Evolutionary conservation across 2,329 filamentous ascomycete species (phyloP).

Genomic region (Aspergillus costaricaensis): DNA sequence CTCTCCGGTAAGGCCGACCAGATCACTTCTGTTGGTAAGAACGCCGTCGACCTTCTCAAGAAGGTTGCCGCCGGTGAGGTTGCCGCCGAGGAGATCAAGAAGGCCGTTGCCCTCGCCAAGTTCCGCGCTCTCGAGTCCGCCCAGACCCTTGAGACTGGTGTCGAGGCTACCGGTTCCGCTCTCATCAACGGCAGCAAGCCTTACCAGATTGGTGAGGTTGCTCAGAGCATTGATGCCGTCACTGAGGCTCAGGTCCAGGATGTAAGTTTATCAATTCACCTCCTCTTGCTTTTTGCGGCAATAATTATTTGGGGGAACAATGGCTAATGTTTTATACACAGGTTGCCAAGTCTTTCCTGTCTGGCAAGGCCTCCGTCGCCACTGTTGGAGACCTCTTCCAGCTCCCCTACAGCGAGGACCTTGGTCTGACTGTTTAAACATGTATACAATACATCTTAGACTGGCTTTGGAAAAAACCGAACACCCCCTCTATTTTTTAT

Average conservation of each 20-base stretch:
- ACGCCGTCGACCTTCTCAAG: constrained; percentile 80
- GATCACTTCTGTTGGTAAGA: constrained; percentile 72
- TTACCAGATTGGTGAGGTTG: constrained; percentile 78
- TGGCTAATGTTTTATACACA: constrained; percentile 42
- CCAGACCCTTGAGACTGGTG: constrained; percentile 73
- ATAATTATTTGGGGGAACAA: not conserved
- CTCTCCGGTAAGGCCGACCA: constrained; percentile 73
- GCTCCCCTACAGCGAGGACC: constrained; percentile 89
- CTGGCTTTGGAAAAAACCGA: constrained; percentile 33
- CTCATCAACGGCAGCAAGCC: constrained; percentile 79
- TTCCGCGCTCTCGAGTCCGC: constrained; percentile 84
- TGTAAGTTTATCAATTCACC: constrained; percentile 57
- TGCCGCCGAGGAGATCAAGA: constrained; percentile 81
- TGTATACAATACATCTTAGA: constrained; percentile 43
- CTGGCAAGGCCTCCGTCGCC: constrained; percentile 84
- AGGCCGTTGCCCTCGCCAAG: constrained; percentile 90
- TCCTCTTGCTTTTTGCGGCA: not conserved
- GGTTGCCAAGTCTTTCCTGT: constrained; percentile 84
- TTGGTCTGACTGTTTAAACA: constrained; percentile 87
- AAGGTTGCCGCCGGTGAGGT: constrained; percentile 73
- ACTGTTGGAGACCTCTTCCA: constrained; percentile 88
- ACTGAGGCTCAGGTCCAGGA: constrained; percentile 81
- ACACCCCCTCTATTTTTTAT: constrained; percentile 27
- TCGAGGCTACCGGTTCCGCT: constrained; percentile 81
- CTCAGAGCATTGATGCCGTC: constrained; percentile 77